Base-by-base conservation (phyloP, 225 moss, liverwort and hornwort genomes). In the Polytrichum commune region DNA sequence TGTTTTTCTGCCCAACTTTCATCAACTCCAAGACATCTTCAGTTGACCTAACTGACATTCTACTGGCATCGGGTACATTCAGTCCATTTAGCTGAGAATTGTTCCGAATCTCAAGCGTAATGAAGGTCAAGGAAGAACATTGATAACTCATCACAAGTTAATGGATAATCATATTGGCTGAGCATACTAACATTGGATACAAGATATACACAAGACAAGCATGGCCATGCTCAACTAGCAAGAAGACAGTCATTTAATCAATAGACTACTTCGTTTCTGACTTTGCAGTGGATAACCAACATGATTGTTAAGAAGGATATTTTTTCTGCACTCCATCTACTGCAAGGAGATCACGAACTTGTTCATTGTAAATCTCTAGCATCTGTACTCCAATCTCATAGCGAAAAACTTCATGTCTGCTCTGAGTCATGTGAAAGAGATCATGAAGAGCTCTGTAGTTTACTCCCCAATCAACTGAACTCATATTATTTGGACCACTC, bases 331-430 rank as follows among this genome's bases (percentile, higher is more conserved):
- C 78, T 68, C 86, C 83, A 81, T 89, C 81, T 33, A 72, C 69
- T 23, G 85, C 88, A 29, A 96, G 89, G 74, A 96, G 87, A 76
- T 96, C 96, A 71, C 92, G 93, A 71, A 96, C 90, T 85, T 93
- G 93, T 67, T 96, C 95, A 38, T 96, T 96, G 76, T 96, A 96
- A 32, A 96, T 93, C 77, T 96, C 96, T 57, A 96, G 88, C 96
- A 96, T 93, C 73, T 96, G 96, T 60, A 93, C 93, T 73, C 90
- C 91, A 67, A 96, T 93, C 78, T 96, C 93, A 30, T 96, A 96
- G 65, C 81, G 86, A 62, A 92, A 85, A 57, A 81, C 72, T 74
- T 92, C 85, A 66, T 84, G 38, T 81, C 96, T 86, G 57, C 69
- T 84, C 73, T 96, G 88, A 27, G 92, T 91, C 68, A 92, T 84